Percentiles rank a stretch among this genome's conserved stretches.
Evolutionary conservation across 83 land plant species (phyloP).

Genomic region (Picea mariana): DNA sequence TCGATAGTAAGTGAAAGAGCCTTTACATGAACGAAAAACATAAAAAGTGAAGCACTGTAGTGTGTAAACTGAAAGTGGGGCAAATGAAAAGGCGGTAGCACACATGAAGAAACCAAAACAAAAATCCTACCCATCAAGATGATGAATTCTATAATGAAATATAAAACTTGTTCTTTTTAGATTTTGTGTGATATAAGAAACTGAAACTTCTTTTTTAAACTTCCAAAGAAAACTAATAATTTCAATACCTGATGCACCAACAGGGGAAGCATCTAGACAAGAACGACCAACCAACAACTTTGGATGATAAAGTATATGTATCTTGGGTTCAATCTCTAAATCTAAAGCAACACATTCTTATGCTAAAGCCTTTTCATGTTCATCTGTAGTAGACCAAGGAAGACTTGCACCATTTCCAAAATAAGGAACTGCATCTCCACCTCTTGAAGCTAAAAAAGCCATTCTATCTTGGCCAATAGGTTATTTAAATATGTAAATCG

Average conservation of each 20-base stretch:
- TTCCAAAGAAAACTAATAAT: not conserved
- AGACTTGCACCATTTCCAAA: constrained; percentile 81
- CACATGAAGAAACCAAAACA: no score
- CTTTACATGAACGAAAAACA: not conserved
- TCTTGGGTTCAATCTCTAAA: constrained; percentile 76
- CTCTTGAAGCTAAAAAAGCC: constrained; percentile 83
- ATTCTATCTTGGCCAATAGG: constrained; percentile 85
- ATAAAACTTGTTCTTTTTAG: not conserved
- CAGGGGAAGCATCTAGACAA: constrained; percentile 96
- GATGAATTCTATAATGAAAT: not conserved
- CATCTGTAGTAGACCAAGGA: constrained; percentile 78
- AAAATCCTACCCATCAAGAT: not conserved
- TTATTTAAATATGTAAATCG: constrained; percentile 82
- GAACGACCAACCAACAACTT: constrained; percentile 76
- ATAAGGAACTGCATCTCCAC: constrained; percentile 89
- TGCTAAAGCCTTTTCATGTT: constrained; percentile 58
- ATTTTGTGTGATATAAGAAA: not conserved
- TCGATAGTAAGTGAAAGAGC: not conserved
- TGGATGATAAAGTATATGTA: constrained; percentile 88
- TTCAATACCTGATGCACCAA: constrained; percentile 80
- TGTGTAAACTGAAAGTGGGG: constrained; percentile 2
- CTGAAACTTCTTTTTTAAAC: not conserved
- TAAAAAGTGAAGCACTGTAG: not conserved
- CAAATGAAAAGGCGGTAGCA: constrained; percentile 7
- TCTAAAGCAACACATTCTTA: constrained; percentile 74